phyloP scores from a whole-genome alignment of 371 early-diverging fungal species.

The Umbelopsis sp. region DNA sequence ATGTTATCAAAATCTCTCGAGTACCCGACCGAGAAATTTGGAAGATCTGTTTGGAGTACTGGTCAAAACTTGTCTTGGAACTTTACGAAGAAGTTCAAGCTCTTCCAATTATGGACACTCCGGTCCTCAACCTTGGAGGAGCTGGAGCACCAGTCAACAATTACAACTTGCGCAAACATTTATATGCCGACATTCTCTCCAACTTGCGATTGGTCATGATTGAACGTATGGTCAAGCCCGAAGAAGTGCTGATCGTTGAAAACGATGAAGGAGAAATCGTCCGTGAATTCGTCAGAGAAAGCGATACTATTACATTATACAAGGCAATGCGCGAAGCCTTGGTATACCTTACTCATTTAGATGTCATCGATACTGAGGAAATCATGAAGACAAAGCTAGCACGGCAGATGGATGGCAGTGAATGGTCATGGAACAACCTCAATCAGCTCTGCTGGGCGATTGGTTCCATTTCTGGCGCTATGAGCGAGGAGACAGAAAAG shows the following conservation, averaged over 20 bases:
- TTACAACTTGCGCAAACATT: constrained; percentile 65
- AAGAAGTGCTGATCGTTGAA: constrained; percentile 98
- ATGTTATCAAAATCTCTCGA: constrained; percentile 86
- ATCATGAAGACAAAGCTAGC: constrained; percentile 94
- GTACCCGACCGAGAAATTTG: constrained; percentile 97
- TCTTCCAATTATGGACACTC: constrained; percentile 53
- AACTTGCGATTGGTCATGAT: constrained; percentile 92
- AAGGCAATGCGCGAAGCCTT: constrained; percentile 98
- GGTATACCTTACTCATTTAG: constrained; percentile 96
- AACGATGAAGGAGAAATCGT: constrained; percentile 99
- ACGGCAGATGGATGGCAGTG: constrained; percentile 90
- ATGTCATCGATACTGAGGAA: constrained; percentile 87
- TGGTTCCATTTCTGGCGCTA: constrained; percentile 97
- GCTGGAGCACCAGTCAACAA: constrained; percentile 34
- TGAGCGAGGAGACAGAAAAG: constrained; percentile 96
- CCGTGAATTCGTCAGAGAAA: constrained; percentile 97
- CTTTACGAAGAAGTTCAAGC: constrained; percentile 81
- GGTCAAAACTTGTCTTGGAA: constrained; percentile 89
- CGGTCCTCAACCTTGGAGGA: constrained; percentile 48
- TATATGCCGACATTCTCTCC: constrained; percentile 83
- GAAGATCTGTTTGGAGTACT: constrained; percentile 97
- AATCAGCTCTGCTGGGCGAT: constrained; percentile 99
- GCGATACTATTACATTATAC: constrained; percentile 97
- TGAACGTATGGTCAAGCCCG: constrained; percentile 96
- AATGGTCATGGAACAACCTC: constrained; percentile 96